phyloP scores from a whole-genome alignment of 2,329 filamentous ascomycete genomes.

The Byssochlamys sp. region DNA sequence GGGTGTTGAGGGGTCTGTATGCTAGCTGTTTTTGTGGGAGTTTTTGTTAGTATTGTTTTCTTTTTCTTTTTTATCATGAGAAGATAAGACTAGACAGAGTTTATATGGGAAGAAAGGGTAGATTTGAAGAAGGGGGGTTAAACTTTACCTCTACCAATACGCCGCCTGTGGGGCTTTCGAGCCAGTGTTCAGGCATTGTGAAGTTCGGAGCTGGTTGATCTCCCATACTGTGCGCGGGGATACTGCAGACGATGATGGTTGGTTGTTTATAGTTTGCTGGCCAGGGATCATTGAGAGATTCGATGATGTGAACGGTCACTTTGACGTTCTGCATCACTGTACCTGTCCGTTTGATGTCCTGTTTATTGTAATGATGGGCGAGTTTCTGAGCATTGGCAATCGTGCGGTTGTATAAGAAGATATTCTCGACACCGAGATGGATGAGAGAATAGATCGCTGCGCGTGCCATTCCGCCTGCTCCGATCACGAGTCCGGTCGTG shows the following conservation, averaged over 20 bases:
- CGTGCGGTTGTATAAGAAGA: slow-evolving; percentile 20
- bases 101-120: not conserved
- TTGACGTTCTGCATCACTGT: slow-evolving; percentile 1
- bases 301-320: slow-evolving; percentile 16
- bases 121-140: not conserved
- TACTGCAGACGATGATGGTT: slow-evolving; percentile 30
- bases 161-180: slow-evolving; percentile 30
- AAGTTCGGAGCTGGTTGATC: slow-evolving; percentile 28
- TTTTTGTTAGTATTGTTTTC: slow-evolving; percentile 1
- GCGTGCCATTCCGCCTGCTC: slow-evolving; percentile 33
- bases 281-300: slow-evolving; percentile 23
- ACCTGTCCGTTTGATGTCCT: not conserved
- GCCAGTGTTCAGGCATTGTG: slow-evolving; percentile 26
- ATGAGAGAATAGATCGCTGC: slow-evolving; percentile 19
- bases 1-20: slow-evolving; percentile 32
- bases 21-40: slow-evolving; percentile 20
- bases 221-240: slow-evolving; percentile 28
- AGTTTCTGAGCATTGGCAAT: slow-evolving; percentile 10
- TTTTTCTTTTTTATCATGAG: not conserved
- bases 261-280: slow-evolving; percentile 25
- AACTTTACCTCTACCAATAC: slow-evolving; percentile 31
- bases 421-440: slow-evolving; percentile 14
- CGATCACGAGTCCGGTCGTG: slow-evolving; percentile 20
- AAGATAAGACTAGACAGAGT: not conserved
- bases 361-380: slow-evolving; percentile 9